phyloP scores from a whole-genome alignment of 129 eudicot genomes.

The Chrysanthemum lavandulifolium region DNA sequence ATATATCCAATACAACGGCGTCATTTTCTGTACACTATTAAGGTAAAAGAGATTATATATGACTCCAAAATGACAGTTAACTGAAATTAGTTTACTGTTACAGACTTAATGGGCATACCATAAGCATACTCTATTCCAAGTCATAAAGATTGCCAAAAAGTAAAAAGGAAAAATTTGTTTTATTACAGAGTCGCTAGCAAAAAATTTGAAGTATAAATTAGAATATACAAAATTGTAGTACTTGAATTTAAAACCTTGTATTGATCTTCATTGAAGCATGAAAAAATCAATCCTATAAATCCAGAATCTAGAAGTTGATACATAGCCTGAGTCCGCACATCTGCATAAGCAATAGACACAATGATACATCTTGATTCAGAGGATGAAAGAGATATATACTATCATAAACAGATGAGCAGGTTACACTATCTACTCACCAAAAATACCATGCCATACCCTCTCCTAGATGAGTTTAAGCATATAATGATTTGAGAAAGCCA shows the following conservation, averaged over 20 bases:
- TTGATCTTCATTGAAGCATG: slow-evolving; percentile 96
- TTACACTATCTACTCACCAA: neutral
- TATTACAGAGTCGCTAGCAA: neutral
- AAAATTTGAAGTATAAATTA: neutral
- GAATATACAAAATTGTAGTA: neutral
- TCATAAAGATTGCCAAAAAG: neutral
- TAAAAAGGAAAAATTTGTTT: neutral
- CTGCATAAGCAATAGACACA: slow-evolving; percentile 44
- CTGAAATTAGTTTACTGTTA: too few species aligned
- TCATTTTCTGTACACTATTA: slow-evolving; percentile 5
- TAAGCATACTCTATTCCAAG: neutral
- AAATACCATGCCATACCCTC: too few species aligned
- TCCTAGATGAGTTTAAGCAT: too few species aligned
- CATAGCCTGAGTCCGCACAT: slow-evolving; percentile 99
- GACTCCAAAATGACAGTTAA: too few species aligned
- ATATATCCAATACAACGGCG: slow-evolving; percentile 13
- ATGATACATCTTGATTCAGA: neutral
- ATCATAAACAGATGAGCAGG: slow-evolving; percentile 14
- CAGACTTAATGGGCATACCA: too few species aligned
- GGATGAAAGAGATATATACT: neutral
- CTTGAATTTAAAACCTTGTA: slow-evolving; percentile 54
- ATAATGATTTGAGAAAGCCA: too few species aligned
- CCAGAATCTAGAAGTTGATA: slow-evolving; percentile 99
- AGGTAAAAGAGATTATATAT: too few species aligned
- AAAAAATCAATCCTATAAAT: slow-evolving; percentile 93